Base-by-base conservation (phyloP, 768 basidiomycete species). In the Tricholomella constricta region DNA sequence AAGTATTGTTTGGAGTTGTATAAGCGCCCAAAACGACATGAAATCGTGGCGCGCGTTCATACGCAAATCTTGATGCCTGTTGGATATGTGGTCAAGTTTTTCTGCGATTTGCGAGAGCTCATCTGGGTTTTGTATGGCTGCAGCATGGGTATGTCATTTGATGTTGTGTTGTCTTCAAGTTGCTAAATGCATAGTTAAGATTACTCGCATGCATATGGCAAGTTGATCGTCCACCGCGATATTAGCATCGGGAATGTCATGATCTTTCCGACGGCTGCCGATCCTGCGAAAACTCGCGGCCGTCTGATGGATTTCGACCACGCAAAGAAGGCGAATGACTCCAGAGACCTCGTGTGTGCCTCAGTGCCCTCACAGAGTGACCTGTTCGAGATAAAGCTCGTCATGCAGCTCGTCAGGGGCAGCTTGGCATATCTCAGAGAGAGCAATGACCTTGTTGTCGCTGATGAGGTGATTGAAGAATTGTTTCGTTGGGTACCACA, bases 61-160 rank as follows among this genome's bases (percentile, higher is more conserved):
- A 35, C 45, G 4, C 38, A 53, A 10, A 25, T 48, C 9, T 27
- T 53, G 22, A 47, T 47, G 45, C 36, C 45, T 4, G 38, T 34
- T 17, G 52, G 52, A 2, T 14, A 27, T 14, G 15, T 15, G 1
- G 41, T 53, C 12, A 22, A 38, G 20, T 2, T 2, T 6, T 44
- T 44, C 29, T n/a, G 38, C 31, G 6, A n/a, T n/a, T 10, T 6
- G 25, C 6, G 15, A 5, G 46, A 54, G 47, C 31, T 54, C 27
- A n/a, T 48, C 15, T 1, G 2, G 10, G 38, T 31, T 31, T 15
- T 37, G 19, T 32, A 4, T 4, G 34, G 15, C 19, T 26, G 19
- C 15, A 2, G 41, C 19, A 11, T 3, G 20, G 53, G 47, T 54
- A 29, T n/a, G n/a, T n/a, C 23, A 37, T 34, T 17, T 17, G 6